Base-by-base conservation (phyloP, 1,284 basidiomycete species). In the Irpex lacteus region DNA sequence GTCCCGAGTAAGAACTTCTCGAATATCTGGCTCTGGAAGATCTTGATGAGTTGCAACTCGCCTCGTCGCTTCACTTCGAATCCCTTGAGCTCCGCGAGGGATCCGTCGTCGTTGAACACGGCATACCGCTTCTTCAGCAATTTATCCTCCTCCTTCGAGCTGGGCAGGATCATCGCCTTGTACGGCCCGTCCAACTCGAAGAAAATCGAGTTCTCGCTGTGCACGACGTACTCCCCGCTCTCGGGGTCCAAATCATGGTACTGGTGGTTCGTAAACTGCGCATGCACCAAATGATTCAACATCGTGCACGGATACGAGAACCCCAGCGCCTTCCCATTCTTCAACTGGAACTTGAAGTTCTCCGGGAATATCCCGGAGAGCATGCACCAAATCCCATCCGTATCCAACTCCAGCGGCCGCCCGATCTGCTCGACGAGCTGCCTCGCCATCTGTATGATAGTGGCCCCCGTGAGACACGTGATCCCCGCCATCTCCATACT, bases 401-500 rank as follows among this genome's bases (percentile, higher is more conserved):
- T 99, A 77, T 99, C 98, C 68, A 99, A 81, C 74, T 99, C 98
- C 61, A 99, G 87, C 0, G 98, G 98, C 18, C 98, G 89, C 1
- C 98, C 98, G 63, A 99, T 96, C 75, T 98, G 94, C 71, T 99
- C 98, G 32, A 99, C 98, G 13, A 98, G 83, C 67, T 97, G 93
- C 47, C 98, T 89, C n/a, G 98, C 98, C 95, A 99, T 97, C 76
- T 99, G 98, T 71, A 99, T 99, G 79, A 99, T 99, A 3, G 89
- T 95, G 5, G 98, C 96, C n/a, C 98, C 98, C 0, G 98, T 99
- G 58, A 99, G 81, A 80, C 98, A 99, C 7, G 98, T 99, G 71
- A 99, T 98, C 19, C 98, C 98, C 0, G 98, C 98, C 98, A 99
- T 99, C 81, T 99, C 98, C 98, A 99, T 99, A 47, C 96, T 98